Evolutionary conservation across 2,329 filamentous ascomycete species (phyloP), one percentile per base, ranked within the genome.

Genomic region (Didymella sp.): DNA sequence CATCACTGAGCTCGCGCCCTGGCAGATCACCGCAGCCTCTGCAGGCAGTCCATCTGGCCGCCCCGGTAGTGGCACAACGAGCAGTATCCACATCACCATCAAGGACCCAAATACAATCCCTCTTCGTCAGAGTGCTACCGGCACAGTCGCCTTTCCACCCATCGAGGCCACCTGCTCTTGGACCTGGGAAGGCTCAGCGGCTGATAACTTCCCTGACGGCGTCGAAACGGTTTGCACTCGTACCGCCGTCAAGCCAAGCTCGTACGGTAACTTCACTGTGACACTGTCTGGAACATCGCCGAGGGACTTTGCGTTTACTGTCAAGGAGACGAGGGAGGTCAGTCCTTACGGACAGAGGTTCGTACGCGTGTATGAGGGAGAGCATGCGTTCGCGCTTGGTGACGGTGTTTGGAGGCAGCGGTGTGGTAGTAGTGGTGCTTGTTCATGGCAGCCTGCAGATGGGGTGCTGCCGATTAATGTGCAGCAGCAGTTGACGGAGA

Each of bases 321-420:
- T 56, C 33, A 56, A 56, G 33, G 52, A 56, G 41, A 51, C 52
- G 5, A 38, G 35, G n/a, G 45, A 50, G 11, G 33, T 50, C 15
- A 46, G 31, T 11, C 25, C 49, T 1, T 51, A 40, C n/a, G 19
- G 25, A 3, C 27, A 38, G 27, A 35, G 30, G 11, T 51, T 50
- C 13, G 33, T 56, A n/a, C 24, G 52, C 5, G 33, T 51, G 4
- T 56, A 33, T 11, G 52, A 56, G n/a, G 46, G 45, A 13, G 38
- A 51, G 21, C 40, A 40, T 17, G 30, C 28, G 6, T 51, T 56
- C 15, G 40, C 41, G 38, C 11, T 33, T 17, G 30, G 40, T 11
- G 52, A 49, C 2, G 31, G 24, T n/a, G 21, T 28, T 1, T 40
- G 30, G 31, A 42, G 22, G 28, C 28, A 40, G 31, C 25, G n/a